Percentiles rank a stretch among this genome's conserved stretches.
Evolutionary conservation across 371 early-diverging fungal species (phyloP).

Genomic region (Lichtheimia ramosa): DNA sequence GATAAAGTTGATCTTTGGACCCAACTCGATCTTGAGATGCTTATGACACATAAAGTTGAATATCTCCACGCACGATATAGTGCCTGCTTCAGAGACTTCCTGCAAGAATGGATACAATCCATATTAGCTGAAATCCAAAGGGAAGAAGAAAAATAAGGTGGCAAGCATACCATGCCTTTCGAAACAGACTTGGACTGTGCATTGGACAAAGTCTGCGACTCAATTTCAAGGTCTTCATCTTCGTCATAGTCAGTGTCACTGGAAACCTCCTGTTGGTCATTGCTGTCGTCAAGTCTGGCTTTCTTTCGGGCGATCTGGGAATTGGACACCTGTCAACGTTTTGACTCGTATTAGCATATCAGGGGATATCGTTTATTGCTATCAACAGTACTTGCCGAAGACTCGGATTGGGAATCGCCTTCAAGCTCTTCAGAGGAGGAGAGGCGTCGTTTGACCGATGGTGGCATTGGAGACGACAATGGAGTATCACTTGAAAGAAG

Average conservation of each 20-base stretch:
- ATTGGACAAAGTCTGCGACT: not conserved
- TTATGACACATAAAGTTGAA: conserved; percentile 96
- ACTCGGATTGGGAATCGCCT: not conserved
- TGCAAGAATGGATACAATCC: conserved; percentile 10
- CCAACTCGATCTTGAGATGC: conserved; percentile 73
- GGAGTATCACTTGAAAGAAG: too few species aligned
- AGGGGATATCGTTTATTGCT: too few species aligned
- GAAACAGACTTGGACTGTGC: not conserved
- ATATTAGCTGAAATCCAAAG: not conserved
- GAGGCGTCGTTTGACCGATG: conserved; percentile 2
- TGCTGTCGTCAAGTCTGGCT: too few species aligned
- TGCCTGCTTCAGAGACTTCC: conserved; percentile 63
- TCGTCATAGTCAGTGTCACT: not conserved
- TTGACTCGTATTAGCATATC: too few species aligned
- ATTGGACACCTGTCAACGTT: too few species aligned
- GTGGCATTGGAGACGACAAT: not conserved
- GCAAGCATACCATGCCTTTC: not conserved
- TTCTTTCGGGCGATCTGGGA: too few species aligned
- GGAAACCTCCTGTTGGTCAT: not conserved
- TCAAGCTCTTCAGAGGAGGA: not conserved
- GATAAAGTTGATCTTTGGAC: conserved; percentile 92
- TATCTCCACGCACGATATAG: conserved; percentile 80
- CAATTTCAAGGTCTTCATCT: not conserved
- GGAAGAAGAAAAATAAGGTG: not conserved
- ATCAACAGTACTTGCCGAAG: too few species aligned